phyloP scores from a whole-genome alignment of 1,284 basidiomycete species.

The Amylostereum chailletii region DNA sequence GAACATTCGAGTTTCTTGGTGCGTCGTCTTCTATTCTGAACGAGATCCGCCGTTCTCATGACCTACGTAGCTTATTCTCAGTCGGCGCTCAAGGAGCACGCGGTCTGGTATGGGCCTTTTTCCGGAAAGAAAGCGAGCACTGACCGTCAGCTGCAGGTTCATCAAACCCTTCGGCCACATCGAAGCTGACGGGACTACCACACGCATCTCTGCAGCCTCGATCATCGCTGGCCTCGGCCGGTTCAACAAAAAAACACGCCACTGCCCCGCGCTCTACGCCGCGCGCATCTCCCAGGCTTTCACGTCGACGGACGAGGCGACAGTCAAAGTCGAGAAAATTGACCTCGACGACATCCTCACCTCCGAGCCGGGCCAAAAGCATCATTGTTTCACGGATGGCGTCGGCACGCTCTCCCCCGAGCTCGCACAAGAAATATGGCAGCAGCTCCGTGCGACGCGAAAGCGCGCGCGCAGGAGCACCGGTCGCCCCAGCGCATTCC shows the following conservation, averaged over 20 bases:
- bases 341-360: constrained; percentile 34
- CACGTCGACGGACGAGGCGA: constrained; percentile 57
- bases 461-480: constrained; percentile 26
- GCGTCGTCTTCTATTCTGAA: background rate
- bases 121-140: background rate
- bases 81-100: constrained; percentile 43
- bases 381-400: constrained; percentile 57
- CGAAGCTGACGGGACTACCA: constrained; percentile 15
- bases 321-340: constrained; percentile 44
- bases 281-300: constrained; percentile 68
- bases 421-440: constrained; percentile 46
- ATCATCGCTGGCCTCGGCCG: constrained; percentile 48
- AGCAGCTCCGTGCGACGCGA: constrained; percentile 28
- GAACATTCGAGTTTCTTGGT: constrained; percentile 41
- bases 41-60: background rate
- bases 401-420: constrained; percentile 57
- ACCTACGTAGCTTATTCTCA: constrained; percentile 36
- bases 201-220: constrained; percentile 28
- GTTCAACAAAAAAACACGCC: constrained; percentile 37
- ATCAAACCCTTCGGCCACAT: constrained; percentile 35
- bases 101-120: constrained; percentile 27
- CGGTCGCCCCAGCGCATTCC: constrained; percentile 40
- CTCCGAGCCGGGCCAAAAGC: constrained; percentile 5
- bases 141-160: constrained; percentile 27
- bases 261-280: constrained; percentile 63